These are phyloP conservation scores for Pichia ethanolica DNA, from an alignment of 805 yeast genomes.

Conservation along the genomic window DNA sequence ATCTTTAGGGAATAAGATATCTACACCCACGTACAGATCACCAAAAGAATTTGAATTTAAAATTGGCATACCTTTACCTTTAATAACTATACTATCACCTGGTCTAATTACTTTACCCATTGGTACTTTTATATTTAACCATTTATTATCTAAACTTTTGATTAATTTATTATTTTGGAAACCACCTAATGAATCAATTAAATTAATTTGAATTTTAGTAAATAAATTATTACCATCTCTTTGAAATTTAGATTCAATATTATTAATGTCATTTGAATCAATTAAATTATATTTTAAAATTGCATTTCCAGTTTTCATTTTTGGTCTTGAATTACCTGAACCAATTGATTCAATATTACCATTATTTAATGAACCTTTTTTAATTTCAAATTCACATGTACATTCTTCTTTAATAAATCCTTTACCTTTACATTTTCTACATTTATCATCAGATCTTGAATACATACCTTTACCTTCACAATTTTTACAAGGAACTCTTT, in stretches of 20 bases:
- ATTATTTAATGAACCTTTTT: slow-evolving; percentile 58
- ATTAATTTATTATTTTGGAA: slow-evolving; percentile 54
- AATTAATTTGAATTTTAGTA: slow-evolving; percentile 50
- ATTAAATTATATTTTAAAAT: slow-evolving; percentile 47
- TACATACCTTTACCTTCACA: slow-evolving; percentile 69
- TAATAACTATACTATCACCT: slow-evolving; percentile 55
- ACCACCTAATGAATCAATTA: slow-evolving; percentile 83
- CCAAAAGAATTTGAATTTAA: slow-evolving; percentile 37
- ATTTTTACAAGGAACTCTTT: slow-evolving; percentile 49
- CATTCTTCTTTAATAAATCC: slow-evolving; percentile 58
- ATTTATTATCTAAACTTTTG: slow-evolving; percentile 75
- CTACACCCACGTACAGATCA: slow-evolving; percentile 61
- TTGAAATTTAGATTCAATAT: slow-evolving; percentile 28
- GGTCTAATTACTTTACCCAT: slow-evolving; percentile 79
- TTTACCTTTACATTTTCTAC: slow-evolving; percentile 69
- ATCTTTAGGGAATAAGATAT: slow-evolving; percentile 76
- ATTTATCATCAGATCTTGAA: slow-evolving; percentile 57
- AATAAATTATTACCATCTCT: slow-evolving; percentile 55
- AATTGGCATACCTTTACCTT: slow-evolving; percentile 81
- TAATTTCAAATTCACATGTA: slow-evolving; percentile 67
- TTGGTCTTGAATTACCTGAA: slow-evolving; percentile 74
- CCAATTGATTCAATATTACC: slow-evolving; percentile 56
- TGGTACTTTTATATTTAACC: slow-evolving; percentile 55
- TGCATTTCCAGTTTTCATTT: slow-evolving; percentile 66
- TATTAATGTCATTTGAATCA: slow-evolving; percentile 24